Base-by-base conservation (phyloP, 768 basidiomycete species). In the Goffeauzyma gilvescens region DNA sequence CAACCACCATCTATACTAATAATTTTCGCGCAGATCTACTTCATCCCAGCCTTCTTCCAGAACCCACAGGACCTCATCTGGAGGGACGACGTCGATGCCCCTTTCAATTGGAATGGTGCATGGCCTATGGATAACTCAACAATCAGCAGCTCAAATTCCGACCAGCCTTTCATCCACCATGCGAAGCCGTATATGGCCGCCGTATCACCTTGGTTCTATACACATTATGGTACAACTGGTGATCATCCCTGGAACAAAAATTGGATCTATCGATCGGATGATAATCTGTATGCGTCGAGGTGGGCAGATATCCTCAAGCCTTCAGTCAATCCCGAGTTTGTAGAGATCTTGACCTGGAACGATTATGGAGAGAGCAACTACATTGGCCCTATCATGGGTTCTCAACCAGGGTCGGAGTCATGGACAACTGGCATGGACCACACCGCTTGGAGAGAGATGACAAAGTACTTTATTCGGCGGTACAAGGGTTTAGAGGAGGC, bases 311-410 rank as follows among this genome's bases (percentile, higher is more conserved):
- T 64, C 14, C 45, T 65, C 18, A 32, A 38, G 5, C 22, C 33
- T 4, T 35, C 41, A 2, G 47, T 59, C 18, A 45, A 50, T 18
- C 62, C 60, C 1, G 45, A 54, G n/a, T 53, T 62, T 22, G 56
- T 65, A 6, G 57, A 64, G 38, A 49, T 64, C 12, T 55, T 65
- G 33, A 58, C 53, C 33, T 65, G 64, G 64, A 65, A 65, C 48
- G 64, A 65, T 46, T 58, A 48, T 34, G 64, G 64, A 18, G 62
- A 63, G 38, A 57, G 52, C 7, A 58, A 61, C 32, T 48, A 50
- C 24, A 55, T 65, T 22, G 60, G 56, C 2, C 64, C 64, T 7
- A 36, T 62, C 13, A 32, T 52, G 2, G 60, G 60, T 5, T 55
- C 54, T 27, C 60, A 65, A 30, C 64, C 64, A 2, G 62, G 60